Percentiles rank a stretch among this genome's conserved stretches.
phyloP scores from a whole-genome alignment of 495 filamentous ascomycete species.

The Penicillium bovifimosum region DNA sequence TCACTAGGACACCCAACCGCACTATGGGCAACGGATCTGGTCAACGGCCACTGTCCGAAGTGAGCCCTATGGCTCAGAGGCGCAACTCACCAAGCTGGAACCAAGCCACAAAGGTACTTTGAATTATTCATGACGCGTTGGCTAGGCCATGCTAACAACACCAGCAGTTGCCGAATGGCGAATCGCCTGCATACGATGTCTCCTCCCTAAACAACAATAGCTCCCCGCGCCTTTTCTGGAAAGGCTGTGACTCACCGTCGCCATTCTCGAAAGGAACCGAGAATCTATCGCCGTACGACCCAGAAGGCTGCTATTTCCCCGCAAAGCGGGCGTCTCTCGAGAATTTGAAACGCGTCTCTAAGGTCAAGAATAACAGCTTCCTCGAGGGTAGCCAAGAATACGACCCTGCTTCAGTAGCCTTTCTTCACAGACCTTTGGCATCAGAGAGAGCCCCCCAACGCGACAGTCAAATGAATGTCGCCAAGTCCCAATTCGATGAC shows the following conservation, averaged over 20 bases:
- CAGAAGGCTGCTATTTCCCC: constrained; percentile 58
- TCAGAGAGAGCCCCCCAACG: constrained; percentile 51
- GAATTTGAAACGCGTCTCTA: constrained; percentile 83
- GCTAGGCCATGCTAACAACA: constrained; percentile 30
- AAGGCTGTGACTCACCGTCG: constrained; percentile 61
- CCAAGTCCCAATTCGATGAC: constrained; percentile 30
- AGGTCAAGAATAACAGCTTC: constrained; percentile 94
- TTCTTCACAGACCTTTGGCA: constrained; percentile 73
- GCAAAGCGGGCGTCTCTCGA: constrained; percentile 83
- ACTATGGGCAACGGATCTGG: constrained; percentile 38
- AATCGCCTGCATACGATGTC: constrained; percentile 71
- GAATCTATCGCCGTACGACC: constrained; percentile 57
- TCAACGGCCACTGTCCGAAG: constrained; percentile 49
- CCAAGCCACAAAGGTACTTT: constrained; percentile 56
- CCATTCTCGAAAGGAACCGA: constrained; percentile 60
- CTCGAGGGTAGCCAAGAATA: constrained; percentile 86
- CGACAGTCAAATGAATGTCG: constrained; percentile 58
- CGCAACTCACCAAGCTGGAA: constrained; percentile 76
- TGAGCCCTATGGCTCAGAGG: constrained; percentile 51
- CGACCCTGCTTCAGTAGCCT: constrained; percentile 69
- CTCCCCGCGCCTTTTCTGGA: constrained; percentile 80
- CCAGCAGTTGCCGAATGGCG: constrained; percentile 46
- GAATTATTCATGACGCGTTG: constrained; percentile 7
- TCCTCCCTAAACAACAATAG: constrained; percentile 62
- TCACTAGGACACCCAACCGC: constrained; percentile 8